Evolutionary conservation across 257 asterid genomes (phyloP), one percentile per base, ranked within the genome.

Genomic region (Haberlea rhodopensis): DNA sequence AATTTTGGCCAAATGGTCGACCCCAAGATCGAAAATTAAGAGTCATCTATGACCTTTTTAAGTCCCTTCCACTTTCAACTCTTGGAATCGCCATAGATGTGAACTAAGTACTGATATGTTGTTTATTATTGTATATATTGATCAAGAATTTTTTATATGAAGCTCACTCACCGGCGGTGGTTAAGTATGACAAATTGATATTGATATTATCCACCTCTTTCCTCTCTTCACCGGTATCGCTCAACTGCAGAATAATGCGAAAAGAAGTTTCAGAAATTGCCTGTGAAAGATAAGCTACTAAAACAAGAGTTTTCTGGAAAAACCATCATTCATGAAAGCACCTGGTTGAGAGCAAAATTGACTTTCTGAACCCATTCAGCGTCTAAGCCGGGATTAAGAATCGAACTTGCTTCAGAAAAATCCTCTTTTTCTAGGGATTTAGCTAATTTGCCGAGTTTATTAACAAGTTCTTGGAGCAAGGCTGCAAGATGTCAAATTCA

Each of bases 391-490:
- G 87, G 82, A 21, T 92, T 95, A 70, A 94, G 87, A 83, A 90
- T 87, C 6, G 81, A 85, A 73, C 72, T 75, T 63, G 92, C 99
- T 56, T 67, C 26, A 5, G 94, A 68, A 49, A 90, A 79, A 78
- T 94, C 94, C 46, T 90, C 82, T 45, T 80, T 87, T 68, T 90
- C 97, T 27, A 94, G 73, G 8, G 99, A 94, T 80, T 90, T 73
- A 2, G 96, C 99, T 60, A 84, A 83, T 79, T 75, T 79, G 78
- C 95, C 83, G 5, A 94, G 92, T 70, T 81, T 87, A 77, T 83
- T 90, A 22, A 94, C 88, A 58, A 86, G 86, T 58, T 94, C 97
- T 81, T 90, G 99, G 72, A 94, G 73, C 79, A 83, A 86, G 34
- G 82, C 99, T 94, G 85, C 82, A 78, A 34, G 67, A 54, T 57